Conservation (phyloP, 2,329 filamentous ascomycete species). For the Calonectria pseudoturangicola region DNA sequence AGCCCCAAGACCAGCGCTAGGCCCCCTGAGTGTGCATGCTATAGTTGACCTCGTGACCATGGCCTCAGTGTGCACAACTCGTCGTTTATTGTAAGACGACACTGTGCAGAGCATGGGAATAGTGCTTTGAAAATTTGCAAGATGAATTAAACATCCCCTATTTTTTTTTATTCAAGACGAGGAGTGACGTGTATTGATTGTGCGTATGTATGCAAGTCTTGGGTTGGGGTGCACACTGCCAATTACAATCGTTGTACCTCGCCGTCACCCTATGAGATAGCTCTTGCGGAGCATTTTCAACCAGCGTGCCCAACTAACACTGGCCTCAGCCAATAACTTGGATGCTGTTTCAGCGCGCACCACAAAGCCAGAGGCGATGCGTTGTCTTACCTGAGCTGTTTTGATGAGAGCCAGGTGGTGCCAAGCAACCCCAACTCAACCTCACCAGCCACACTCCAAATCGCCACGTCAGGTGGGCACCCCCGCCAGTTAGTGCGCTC, state of each 20-base stretch:
- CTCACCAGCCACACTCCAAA: background rate
- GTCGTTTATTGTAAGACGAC: background rate
- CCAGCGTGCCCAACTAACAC: background rate
- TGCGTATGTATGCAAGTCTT: background rate
- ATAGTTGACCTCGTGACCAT: slow-evolving; percentile 13
- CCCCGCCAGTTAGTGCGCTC: too few species aligned
- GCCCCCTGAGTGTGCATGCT: slow-evolving; percentile 1
- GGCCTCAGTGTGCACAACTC: background rate
- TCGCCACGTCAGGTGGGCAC: background rate
- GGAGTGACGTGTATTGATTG: background rate
- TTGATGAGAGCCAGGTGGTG: background rate
- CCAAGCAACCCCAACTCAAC: background rate
- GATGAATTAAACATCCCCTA: background rate
- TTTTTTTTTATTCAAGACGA: background rate
- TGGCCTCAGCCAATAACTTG: background rate
- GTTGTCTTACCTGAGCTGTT: background rate
- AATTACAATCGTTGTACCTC: background rate
- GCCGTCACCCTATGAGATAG: background rate
- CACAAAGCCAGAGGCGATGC: slow-evolving; percentile 2
- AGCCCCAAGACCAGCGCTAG: slow-evolving; percentile 22
- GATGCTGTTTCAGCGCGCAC: background rate
- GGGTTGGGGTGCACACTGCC: background rate
- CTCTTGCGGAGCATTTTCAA: slow-evolving; percentile 3
- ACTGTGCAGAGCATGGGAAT: background rate
- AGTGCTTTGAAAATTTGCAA: background rate